Evolutionary conservation across 176 grass and related monocot species (phyloP).

Genomic region (Raddia distichophylla): DNA sequence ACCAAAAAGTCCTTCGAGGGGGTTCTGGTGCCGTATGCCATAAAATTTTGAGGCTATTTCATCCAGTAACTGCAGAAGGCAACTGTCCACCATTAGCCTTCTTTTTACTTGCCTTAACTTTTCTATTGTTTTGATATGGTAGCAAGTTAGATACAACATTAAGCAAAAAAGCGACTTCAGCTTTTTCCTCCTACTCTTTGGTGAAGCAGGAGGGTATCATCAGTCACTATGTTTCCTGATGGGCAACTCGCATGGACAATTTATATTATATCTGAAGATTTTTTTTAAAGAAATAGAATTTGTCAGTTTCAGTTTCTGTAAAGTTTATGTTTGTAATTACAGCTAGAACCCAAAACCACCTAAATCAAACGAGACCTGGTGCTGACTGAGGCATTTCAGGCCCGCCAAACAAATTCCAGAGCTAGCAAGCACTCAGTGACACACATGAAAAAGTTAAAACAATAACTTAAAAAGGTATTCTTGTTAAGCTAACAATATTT

Average conservation of each 20-base stretch:
- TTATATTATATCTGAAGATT: not conserved
- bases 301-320: not conserved
- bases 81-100: constrained; percentile 29
- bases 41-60: constrained; percentile 96
- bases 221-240: not conserved
- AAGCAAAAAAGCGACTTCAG: not conserved
- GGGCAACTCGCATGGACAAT: not conserved
- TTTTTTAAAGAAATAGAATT: not conserved
- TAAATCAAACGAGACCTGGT: not conserved
- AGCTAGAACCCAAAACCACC: not conserved
- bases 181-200: not conserved
- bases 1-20: constrained; percentile 88
- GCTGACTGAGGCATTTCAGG: not conserved
- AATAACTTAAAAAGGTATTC: not conserved
- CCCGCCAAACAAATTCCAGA: not conserved
- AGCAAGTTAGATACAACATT: constrained; percentile 18
- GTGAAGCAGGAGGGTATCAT: not conserved
- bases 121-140: not conserved
- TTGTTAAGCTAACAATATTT: constrained; percentile 27
- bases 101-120: not conserved
- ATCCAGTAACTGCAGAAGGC: constrained; percentile 76
- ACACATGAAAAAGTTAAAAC: not conserved
- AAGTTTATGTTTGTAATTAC: not conserved
- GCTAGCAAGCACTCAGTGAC: not conserved
- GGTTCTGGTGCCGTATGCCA: constrained; percentile 62